Evolutionary conservation across 495 filamentous ascomycete genomes (phyloP).

Genomic region (Xylaria grammica): DNA sequence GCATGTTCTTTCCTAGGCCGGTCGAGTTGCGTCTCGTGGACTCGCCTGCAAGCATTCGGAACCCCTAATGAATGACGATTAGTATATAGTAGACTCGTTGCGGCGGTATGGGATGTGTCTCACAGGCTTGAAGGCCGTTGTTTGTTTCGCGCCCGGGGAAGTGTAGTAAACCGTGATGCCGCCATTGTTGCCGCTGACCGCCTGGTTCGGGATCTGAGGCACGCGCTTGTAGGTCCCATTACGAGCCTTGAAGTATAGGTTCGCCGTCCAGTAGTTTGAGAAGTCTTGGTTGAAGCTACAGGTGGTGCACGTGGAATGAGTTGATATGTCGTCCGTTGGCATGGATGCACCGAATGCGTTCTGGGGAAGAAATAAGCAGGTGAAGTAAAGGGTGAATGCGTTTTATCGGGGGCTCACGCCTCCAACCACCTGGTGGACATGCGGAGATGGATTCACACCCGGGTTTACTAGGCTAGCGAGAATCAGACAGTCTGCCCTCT

Average conservation of each 20-base stretch:
- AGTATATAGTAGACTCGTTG: neutral
- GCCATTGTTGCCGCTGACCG: constrained; percentile 38
- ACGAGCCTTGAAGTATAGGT: constrained; percentile 41
- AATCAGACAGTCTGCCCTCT: neutral
- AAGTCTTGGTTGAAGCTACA: constrained; percentile 34
- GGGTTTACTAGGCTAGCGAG: constrained; percentile 28
- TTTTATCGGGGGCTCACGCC: constrained; percentile 17
- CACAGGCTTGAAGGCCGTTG: constrained; percentile 46
- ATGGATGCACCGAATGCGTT: constrained; percentile 24
- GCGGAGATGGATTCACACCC: constrained; percentile 32
- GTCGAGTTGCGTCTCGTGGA: constrained; percentile 29
- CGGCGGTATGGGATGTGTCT: constrained; percentile 10
- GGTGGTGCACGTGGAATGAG: constrained; percentile 30
- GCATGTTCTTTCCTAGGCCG: constrained; percentile 32
- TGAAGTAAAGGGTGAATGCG: neutral
- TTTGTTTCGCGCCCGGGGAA: constrained; percentile 37
- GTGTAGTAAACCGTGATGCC: constrained; percentile 52
- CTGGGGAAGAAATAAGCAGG: neutral
- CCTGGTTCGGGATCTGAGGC: constrained; percentile 42
- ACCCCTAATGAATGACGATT: constrained; percentile 24
- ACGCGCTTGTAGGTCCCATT: constrained; percentile 48
- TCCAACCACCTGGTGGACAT: constrained; percentile 37
- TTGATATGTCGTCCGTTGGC: constrained; percentile 28
- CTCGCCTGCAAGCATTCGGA: constrained; percentile 38
- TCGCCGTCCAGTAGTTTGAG: constrained; percentile 46